phyloP scores from a whole-genome alignment of 2,329 filamentous ascomycete genomes.

The Sarocladium strictum region DNA sequence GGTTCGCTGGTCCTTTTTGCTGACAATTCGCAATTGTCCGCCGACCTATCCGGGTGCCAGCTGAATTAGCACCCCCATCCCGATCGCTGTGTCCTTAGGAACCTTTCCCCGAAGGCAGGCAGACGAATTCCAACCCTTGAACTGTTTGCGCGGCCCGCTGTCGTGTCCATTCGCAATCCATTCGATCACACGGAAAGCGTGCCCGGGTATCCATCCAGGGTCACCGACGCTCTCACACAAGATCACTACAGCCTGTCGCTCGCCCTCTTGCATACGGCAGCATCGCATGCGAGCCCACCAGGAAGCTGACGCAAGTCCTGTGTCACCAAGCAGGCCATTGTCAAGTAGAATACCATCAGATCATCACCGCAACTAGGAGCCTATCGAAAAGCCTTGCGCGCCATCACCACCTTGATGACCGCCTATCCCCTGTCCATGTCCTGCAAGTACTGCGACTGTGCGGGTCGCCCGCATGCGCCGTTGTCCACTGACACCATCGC shows the following conservation, averaged over 20 bases:
- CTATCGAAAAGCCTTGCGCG: slow-evolving; percentile 8
- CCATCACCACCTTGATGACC: neutral
- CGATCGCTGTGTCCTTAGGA: neutral
- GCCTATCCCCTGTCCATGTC: neutral
- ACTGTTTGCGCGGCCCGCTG: slow-evolving; percentile 2
- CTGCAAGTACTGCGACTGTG: slow-evolving; percentile 3
- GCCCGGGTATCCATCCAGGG: neutral
- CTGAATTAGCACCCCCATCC: neutral
- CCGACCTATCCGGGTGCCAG: slow-evolving; percentile 6
- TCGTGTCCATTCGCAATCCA: slow-evolving; percentile 2
- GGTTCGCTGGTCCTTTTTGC: neutral
- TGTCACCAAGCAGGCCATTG: too few relatives aligned
- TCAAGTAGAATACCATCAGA: neutral
- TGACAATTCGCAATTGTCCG: neutral
- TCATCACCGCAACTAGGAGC: slow-evolving; percentile 4
- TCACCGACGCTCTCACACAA: neutral
- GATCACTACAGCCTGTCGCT: too few relatives aligned
- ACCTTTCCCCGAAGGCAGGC: neutral
- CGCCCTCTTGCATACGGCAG: neutral
- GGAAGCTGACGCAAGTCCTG: neutral
- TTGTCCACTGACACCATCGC: neutral
- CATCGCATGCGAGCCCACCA: neutral
- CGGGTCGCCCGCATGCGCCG: neutral
- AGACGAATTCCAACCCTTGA: slow-evolving; percentile 3
- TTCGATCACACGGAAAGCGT: neutral